Conservation (phyloP, 345 rosid genomes). For the Eucalyptus victrix region DNA sequence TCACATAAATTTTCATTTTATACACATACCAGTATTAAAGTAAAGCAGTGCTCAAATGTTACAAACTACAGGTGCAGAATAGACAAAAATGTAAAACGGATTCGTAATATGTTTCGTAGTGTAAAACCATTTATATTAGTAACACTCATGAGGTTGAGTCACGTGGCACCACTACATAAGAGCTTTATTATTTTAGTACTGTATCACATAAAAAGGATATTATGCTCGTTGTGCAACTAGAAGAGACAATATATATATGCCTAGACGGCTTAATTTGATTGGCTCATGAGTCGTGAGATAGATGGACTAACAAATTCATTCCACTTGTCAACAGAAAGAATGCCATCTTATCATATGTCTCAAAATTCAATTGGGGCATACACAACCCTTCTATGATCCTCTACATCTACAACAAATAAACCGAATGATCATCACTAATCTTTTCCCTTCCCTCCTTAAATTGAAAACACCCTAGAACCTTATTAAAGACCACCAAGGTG, state of each 20-base stretch:
- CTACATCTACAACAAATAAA: neutral
- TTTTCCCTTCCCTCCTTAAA: neutral
- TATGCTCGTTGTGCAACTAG: neutral
- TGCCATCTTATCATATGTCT: neutral
- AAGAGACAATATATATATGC: neutral
- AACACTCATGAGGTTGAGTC: neutral
- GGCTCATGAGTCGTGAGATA: too few species aligned
- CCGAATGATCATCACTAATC: neutral
- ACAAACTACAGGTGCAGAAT: neutral
- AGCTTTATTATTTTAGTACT: neutral
- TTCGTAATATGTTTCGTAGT: neutral
- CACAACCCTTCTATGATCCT: neutral
- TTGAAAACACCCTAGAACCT: neutral
- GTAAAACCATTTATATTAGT: neutral
- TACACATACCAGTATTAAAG: neutral
- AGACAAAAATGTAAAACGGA: neutral
- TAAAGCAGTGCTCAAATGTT: neutral
- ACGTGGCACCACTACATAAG: neutral
- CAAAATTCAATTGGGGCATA: neutral
- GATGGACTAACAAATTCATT: neutral
- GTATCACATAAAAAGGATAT: neutral
- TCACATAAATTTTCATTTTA: neutral
- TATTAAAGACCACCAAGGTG: neutral
- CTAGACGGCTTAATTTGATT: neutral
- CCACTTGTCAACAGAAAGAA: neutral